These are phyloP conservation scores for Solanum boliviense DNA, from an alignment of 257 asterid species.

Conservation along the genomic window DNA sequence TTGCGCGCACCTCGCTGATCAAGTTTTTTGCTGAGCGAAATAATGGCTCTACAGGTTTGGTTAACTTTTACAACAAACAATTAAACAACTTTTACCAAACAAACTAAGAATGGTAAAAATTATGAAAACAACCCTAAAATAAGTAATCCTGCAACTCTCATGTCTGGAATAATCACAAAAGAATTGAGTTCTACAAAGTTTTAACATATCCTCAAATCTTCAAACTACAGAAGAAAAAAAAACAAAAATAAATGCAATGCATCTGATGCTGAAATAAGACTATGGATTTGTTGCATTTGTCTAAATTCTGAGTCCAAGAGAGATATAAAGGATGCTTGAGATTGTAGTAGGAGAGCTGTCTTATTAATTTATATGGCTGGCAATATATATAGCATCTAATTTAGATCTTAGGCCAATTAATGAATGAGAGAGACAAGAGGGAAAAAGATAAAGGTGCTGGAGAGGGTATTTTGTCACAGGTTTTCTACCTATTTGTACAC, in stretches of 20 bases:
- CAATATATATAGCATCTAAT: neutral
- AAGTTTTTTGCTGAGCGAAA: too few relatives aligned
- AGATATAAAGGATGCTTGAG: too few relatives aligned
- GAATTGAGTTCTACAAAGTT: neutral
- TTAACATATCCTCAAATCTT: neutral
- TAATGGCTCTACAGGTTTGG: neutral
- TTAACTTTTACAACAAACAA: neutral
- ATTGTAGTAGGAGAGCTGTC: neutral
- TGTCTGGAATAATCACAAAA: neutral
- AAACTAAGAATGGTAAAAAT: neutral
- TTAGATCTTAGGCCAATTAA: neutral
- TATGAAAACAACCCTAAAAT: neutral
- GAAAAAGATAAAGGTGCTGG: neutral
- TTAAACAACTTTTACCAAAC: neutral
- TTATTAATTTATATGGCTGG: neutral
- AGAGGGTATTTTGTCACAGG: neutral
- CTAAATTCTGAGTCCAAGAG: too few relatives aligned
- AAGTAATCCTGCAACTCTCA: neutral
- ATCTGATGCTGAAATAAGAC: neutral
- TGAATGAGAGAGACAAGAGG: neutral
- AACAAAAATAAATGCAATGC: neutral
- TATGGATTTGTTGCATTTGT: neutral
- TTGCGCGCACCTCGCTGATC: neutral
- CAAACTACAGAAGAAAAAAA: neutral
- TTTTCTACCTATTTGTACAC: neutral